phyloP scores from a whole-genome alignment of 352 stramenopile species.

The Plasmopara viticola region DNA sequence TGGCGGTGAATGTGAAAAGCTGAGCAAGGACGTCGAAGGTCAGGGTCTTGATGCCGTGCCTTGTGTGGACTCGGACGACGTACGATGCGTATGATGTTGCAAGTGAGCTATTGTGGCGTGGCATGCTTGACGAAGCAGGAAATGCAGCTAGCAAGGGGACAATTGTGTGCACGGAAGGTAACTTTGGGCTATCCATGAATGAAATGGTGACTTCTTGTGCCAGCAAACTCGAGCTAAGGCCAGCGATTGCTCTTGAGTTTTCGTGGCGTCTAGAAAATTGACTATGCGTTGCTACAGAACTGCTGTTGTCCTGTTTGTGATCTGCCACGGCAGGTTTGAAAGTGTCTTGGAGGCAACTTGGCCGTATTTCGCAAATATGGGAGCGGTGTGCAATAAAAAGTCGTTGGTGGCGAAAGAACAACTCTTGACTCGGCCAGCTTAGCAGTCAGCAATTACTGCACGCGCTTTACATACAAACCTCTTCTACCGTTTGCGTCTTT shows the following conservation, averaged over 20 bases:
- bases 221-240: constrained; percentile 11
- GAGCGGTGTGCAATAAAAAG: constrained; percentile 19
- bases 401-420: constrained; percentile 19
- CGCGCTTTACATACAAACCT: constrained; percentile 10
- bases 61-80: constrained; percentile 54
- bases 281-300: constrained; percentile 9
- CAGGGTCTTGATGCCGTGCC: constrained; percentile 69
- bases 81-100: constrained; percentile 48
- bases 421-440: constrained; percentile 9
- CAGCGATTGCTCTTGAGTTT: not conserved
- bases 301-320: constrained; percentile 18
- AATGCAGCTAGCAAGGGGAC: constrained; percentile 9
- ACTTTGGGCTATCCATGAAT: constrained; percentile 13
- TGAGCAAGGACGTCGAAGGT: constrained; percentile 62
- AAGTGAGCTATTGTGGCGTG: constrained; percentile 22
- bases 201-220: constrained; percentile 3
- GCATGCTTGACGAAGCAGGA: constrained; percentile 9
- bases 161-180: constrained; percentile 23
- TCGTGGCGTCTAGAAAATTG: constrained; percentile 9
- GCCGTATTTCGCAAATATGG: constrained; percentile 17
- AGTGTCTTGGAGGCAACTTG: constrained; percentile 17
- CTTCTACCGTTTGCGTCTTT: constrained; percentile 25
- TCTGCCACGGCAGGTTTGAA: constrained; percentile 27
- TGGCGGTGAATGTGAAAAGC: constrained; percentile 69
- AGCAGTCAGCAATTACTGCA: constrained; percentile 10